Percentiles rank a stretch among this genome's conserved stretches.
Evolutionary conservation across 441 rosid species (phyloP).

Genomic region (Manihot esculenta): DNA sequence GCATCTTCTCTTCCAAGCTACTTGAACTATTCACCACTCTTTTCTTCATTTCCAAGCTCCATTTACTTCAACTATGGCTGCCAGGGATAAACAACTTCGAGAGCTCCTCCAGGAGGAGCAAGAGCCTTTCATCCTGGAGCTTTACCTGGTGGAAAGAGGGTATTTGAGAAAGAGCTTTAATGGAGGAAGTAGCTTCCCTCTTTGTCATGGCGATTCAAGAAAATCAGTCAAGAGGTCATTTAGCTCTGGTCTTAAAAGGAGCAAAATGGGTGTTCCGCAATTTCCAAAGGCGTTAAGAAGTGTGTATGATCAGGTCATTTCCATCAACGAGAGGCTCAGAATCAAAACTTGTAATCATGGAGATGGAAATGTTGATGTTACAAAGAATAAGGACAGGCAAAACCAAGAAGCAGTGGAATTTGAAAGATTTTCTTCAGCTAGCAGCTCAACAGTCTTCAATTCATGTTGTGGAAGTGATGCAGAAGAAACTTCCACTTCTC

Average conservation of each 20-base stretch:
- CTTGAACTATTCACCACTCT: background rate
- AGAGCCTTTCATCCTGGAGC: slow-evolving; percentile 52
- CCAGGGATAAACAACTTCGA: slow-evolving; percentile 40
- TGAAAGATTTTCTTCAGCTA: slow-evolving; percentile 35
- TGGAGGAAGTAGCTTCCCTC: slow-evolving; percentile 5
- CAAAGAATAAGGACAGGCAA: slow-evolving; percentile 17
- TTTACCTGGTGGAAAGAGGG: slow-evolving; percentile 44
- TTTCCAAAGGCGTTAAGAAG: slow-evolving; percentile 32
- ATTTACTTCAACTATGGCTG: no score
- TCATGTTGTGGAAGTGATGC: slow-evolving; percentile 40
- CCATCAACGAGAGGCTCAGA: slow-evolving; percentile 23
- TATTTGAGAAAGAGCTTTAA: slow-evolving; percentile 17
- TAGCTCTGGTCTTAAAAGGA: slow-evolving; percentile 16
- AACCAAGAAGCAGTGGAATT: slow-evolving; percentile 29
- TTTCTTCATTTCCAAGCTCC: background rate
- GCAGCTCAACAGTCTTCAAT: slow-evolving; percentile 37
- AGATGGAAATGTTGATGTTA: slow-evolving; percentile 17
- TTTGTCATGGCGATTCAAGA: slow-evolving; percentile 27
- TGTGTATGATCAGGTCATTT: slow-evolving; percentile 27
- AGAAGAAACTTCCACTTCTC: slow-evolving; percentile 35
- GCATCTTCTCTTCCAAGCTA: slow-evolving; percentile 3
- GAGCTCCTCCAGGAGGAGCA: slow-evolving; percentile 57
- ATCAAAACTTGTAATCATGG: slow-evolving; percentile 18
- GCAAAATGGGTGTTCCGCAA: slow-evolving; percentile 26
- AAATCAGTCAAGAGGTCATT: slow-evolving; percentile 20